Base-by-base conservation (phyloP, 2,329 filamentous ascomycete genomes). In the Aspergillus novoparasiticus region DNA sequence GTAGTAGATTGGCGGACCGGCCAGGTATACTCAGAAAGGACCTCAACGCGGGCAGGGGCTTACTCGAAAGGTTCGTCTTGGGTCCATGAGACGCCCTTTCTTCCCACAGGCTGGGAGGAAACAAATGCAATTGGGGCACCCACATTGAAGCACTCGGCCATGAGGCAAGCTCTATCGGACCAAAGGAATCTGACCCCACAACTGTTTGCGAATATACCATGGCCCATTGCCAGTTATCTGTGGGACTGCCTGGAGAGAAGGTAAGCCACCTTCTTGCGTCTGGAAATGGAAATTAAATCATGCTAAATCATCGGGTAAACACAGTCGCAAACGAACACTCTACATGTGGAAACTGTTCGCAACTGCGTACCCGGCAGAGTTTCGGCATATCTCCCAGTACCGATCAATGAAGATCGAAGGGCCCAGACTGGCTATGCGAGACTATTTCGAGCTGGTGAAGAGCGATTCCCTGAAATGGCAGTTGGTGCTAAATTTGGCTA, bases 331-430 rank as follows among this genome's bases (percentile, higher is more conserved):
- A 36, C 69, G 74, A 63, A 82, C 78, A 26, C 66, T 81, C 32
- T 71, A 80, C 58, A 76, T 79, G 68, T 82, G 80, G 80, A 80
- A 78, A 46, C 69, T 80, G n/a, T 73, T 81, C 58, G 74, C 75
- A 19, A 73, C 68, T 5, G 70, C 65, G 21, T 82, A 81, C 67
- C 75, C 77, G 10, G 45, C 58, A 10, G 66, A 79, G 41, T 80
- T 82, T 45, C 66, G 64, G 9, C 36, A 69, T 23, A 26, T 72
- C 21, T 60, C 69, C 6, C 69, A 69, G 16, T 69, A 74, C 30
- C 78, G 77, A 54, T 66, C 64, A 6, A 68, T 79, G 58, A 71
- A 69, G n/a, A 72, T 78, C 26, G 66, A 64, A 10, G 62, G 63
- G 4, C 75, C 76, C 11, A 65, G 62, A 55, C 67, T 77, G 66